phyloP scores from a whole-genome alignment of 1,284 basidiomycete genomes.

The Trichosporon faecale region DNA sequence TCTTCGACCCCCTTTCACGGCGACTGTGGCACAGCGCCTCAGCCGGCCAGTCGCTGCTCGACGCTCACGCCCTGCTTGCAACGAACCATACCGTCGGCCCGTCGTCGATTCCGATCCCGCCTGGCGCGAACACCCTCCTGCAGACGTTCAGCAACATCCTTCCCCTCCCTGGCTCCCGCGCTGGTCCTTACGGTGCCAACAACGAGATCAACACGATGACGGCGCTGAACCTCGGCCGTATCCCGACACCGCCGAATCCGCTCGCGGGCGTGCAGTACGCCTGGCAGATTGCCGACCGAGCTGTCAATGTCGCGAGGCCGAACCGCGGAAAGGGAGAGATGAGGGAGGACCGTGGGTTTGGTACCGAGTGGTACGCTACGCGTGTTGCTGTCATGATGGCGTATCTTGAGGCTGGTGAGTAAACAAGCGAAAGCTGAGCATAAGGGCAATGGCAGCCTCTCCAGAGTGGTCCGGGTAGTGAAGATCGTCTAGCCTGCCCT shows the following conservation, averaged over 20 bases:
- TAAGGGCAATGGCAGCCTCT: too few species aligned
- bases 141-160: constrained; percentile 26
- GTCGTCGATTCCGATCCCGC: constrained; percentile 36
- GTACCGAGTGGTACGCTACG: constrained; percentile 45
- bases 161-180: constrained; percentile 25
- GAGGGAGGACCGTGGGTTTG: constrained; percentile 43
- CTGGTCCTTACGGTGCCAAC: neutral
- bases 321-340: constrained; percentile 31
- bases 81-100: constrained; percentile 23
- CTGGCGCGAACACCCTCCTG: constrained; percentile 14
- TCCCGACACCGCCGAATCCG: constrained; percentile 27
- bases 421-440: neutral
- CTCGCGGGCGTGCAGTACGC: constrained; percentile 40
- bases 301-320: constrained; percentile 27
- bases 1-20: constrained; percentile 13
- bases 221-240: neutral
- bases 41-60: neutral
- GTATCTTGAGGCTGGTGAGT: constrained; percentile 41
- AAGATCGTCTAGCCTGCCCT: too few species aligned
- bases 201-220: constrained; percentile 1
- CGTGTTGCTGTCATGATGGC: constrained; percentile 35
- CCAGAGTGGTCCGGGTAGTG: too few species aligned
- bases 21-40: constrained; percentile 23
- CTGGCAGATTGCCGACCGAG: constrained; percentile 42
- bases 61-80: constrained; percentile 37